These are phyloP conservation scores for Lophiostoma macrostomum DNA, from an alignment of 495 filamentous ascomycete species.

Conservation along the genomic window DNA sequence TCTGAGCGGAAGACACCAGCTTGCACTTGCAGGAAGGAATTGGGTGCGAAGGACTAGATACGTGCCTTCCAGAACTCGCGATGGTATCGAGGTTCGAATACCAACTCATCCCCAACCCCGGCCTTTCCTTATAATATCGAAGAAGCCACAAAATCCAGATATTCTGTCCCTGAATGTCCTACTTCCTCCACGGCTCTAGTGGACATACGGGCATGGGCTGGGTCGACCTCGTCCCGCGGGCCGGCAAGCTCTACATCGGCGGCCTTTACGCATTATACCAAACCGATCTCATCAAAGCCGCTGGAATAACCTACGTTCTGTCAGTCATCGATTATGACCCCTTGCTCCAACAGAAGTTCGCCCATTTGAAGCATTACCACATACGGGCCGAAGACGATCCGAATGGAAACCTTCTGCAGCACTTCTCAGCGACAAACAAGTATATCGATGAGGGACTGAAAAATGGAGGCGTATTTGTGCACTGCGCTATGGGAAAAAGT, in stretches of 20 bases:
- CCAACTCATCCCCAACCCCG: background rate
- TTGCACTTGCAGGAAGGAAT: too few species aligned
- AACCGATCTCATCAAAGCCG: constrained; percentile 31
- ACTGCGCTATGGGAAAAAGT: constrained; percentile 41
- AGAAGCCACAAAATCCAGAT: background rate
- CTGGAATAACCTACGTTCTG: constrained; percentile 36
- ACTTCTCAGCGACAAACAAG: constrained; percentile 21
- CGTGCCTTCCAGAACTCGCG: too few species aligned
- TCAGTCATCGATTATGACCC: constrained; percentile 34
- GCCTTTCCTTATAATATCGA: too few species aligned
- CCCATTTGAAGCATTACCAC: constrained; percentile 31
- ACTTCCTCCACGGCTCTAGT: constrained; percentile 7
- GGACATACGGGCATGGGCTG: constrained; percentile 37
- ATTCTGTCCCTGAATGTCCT: constrained; percentile 1
- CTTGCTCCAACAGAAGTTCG: constrained; percentile 29
- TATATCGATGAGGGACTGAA: constrained; percentile 31
- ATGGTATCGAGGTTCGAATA: too few species aligned
- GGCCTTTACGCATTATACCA: constrained; percentile 39
- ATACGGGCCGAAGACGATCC: constrained; percentile 36
- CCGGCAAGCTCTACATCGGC: constrained; percentile 37
- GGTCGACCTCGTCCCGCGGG: constrained; percentile 33
- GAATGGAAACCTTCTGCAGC: constrained; percentile 35
- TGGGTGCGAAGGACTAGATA: too few species aligned
- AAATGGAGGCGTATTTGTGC: constrained; percentile 35
- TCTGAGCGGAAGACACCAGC: too few species aligned